These are phyloP conservation scores for Anastatica hierochuntica DNA, from an alignment of 345 rosid species.

Conservation along the genomic window DNA sequence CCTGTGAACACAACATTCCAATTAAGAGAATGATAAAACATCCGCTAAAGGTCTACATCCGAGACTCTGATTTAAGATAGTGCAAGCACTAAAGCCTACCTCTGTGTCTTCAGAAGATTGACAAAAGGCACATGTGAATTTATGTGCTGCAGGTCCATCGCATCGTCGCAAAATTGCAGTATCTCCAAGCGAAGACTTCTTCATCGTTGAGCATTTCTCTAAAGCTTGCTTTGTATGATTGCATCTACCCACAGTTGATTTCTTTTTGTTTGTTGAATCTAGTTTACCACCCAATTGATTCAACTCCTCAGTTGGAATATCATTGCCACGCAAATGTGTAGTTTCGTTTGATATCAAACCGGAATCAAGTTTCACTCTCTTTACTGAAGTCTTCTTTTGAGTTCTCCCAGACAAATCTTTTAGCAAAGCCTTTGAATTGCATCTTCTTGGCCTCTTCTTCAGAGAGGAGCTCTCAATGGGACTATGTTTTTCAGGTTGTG, in stretches of 20 bases:
- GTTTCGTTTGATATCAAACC: slow-evolving; percentile 11
- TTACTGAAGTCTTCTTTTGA: slow-evolving; percentile 20
- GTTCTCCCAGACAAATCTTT: slow-evolving; percentile 1
- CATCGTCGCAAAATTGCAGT: slow-evolving; percentile 30
- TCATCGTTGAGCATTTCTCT: slow-evolving; percentile 16
- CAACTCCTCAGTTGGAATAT: slow-evolving; percentile 19
- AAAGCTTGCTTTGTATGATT: slow-evolving; percentile 5
- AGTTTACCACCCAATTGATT: slow-evolving; percentile 15
- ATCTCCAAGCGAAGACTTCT: slow-evolving; percentile 17
- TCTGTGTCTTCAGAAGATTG: slow-evolving; percentile 57
- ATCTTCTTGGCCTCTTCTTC: slow-evolving; percentile 10
- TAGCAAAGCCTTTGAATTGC: slow-evolving; percentile 7
- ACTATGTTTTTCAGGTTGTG: slow-evolving; percentile 5
- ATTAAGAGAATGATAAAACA: neutral
- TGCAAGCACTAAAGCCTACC: slow-evolving; percentile 46
- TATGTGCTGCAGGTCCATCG: slow-evolving; percentile 15
- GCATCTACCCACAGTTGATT: slow-evolving; percentile 2
- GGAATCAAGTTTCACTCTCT: slow-evolving; percentile 17
- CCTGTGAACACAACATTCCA: slow-evolving; percentile 31
- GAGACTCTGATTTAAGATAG: neutral
- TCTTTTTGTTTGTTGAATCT: slow-evolving; percentile 12
- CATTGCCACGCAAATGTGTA: slow-evolving; percentile 7
- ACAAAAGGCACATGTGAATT: slow-evolving; percentile 64
- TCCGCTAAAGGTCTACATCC: neutral
- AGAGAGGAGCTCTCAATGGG: neutral